Conservation (phyloP, 768 basidiomycete species). For the Boletus barrowsii region DNA sequence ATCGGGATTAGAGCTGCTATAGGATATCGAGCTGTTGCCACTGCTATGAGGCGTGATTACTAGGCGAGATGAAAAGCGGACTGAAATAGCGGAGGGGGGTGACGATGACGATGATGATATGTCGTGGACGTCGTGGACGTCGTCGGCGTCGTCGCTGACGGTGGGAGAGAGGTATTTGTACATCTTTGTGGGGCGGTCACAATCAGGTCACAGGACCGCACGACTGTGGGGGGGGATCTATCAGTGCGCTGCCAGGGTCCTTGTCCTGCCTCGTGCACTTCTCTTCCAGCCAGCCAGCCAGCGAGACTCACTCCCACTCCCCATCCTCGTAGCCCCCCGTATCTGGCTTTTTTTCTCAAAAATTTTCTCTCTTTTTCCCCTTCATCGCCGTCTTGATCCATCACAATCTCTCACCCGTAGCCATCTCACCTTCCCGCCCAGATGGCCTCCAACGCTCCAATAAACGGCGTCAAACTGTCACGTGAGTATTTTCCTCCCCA, state of each 20-base stretch:
- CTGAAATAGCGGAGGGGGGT: too few species aligned
- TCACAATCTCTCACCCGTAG: not conserved
- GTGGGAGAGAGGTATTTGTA: conserved; percentile 22
- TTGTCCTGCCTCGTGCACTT: conserved; percentile 24
- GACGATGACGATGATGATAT: too few species aligned
- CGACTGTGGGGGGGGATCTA: conserved; percentile 9
- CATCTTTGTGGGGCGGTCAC: conserved; percentile 32
- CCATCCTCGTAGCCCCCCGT: not conserved
- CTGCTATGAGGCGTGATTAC: not conserved
- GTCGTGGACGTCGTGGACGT: not conserved
- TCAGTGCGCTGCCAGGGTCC: conserved; percentile 23
- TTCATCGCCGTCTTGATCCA: conserved; percentile 14
- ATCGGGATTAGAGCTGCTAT: conserved; percentile 9
- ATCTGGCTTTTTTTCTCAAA: too few species aligned
- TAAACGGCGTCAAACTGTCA: conserved; percentile 86
- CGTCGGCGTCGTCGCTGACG: not conserved
- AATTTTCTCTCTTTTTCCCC: not conserved
- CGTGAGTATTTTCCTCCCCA: conserved; percentile 48
- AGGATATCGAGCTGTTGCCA: not conserved
- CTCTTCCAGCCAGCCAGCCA: conserved; percentile 4
- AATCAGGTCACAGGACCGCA: conserved; percentile 31
- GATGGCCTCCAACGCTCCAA: conserved; percentile 77
- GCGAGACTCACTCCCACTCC: not conserved
- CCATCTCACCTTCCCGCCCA: conserved; percentile 17
- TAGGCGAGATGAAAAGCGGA: too few species aligned